A percentile compares a stretch with the other conserved stretches of the same genome.
Evolutionary conservation across 495 filamentous ascomycete species (phyloP).

Genomic region (Pseudoneurospora amorphoporcata): DNA sequence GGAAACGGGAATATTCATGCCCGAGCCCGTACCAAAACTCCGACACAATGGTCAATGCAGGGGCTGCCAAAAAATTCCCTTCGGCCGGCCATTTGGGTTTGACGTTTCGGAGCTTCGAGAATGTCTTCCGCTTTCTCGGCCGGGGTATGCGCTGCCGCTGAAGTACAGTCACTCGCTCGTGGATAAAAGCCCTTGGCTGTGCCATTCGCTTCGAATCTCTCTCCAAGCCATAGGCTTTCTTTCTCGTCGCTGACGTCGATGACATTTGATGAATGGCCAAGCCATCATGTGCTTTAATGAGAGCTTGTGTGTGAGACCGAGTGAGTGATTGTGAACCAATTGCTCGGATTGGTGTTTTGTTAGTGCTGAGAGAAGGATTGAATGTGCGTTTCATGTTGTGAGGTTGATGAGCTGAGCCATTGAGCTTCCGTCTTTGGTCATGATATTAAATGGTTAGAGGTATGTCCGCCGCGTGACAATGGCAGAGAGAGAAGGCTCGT

Average conservation of each 20-base stretch:
- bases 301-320: not conserved
- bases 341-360: not conserved
- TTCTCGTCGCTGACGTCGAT: not conserved
- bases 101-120: not conserved
- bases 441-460: not conserved
- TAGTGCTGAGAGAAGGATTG: not conserved
- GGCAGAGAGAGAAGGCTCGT: not conserved
- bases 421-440: not conserved
- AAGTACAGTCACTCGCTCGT: not conserved
- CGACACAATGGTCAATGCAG: not conserved
- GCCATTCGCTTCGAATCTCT: not conserved
- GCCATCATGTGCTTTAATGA: not conserved
- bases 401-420: not conserved
- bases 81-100: not conserved
- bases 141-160: not conserved
- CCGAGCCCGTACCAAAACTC: not conserved
- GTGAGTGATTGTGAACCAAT: not conserved
- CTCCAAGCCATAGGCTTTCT: not conserved
- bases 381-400: not conserved
- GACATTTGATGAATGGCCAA: not conserved
- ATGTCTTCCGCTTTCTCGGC: not conserved
- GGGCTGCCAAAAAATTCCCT: not conserved
- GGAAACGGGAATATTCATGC: not conserved
- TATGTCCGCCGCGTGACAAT: not conserved
- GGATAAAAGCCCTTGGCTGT: not conserved